Conservation (phyloP, 805 yeast species). For the Danielia reshetovae region DNA sequence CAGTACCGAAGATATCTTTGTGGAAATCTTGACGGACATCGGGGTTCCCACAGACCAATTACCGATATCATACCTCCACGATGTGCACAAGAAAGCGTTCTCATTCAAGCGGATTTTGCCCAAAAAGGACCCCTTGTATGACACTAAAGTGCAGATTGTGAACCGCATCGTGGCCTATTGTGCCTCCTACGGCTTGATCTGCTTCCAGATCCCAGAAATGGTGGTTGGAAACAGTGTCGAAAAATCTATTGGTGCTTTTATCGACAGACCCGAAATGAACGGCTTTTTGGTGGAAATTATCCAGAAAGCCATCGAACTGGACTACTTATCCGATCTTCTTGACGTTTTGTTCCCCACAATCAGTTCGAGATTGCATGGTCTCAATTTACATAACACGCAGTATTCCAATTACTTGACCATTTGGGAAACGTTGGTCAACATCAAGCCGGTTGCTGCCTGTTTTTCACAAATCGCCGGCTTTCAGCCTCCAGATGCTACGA, state of each 20-base stretch:
- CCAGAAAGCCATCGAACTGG: constrained; percentile 62
- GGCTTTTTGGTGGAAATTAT: constrained; percentile 53
- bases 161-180: constrained; percentile 47
- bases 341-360: constrained; percentile 47
- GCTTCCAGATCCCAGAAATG: constrained; percentile 69
- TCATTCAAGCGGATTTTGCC: constrained; percentile 40
- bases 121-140: constrained; percentile 35
- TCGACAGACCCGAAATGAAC: constrained; percentile 14
- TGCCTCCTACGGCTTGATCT: constrained; percentile 61
- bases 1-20: constrained; percentile 47
- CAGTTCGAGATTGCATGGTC: constrained; percentile 30
- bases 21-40: constrained; percentile 53
- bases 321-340: constrained; percentile 55
- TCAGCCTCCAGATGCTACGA: constrained; percentile 36
- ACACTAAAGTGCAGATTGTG: constrained; percentile 36
- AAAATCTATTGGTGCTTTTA: constrained; percentile 21
- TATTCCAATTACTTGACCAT: constrained; percentile 53
- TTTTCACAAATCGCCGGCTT: constrained; percentile 58
- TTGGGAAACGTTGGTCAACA: constrained; percentile 53
- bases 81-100: constrained; percentile 41
- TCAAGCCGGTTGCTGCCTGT: constrained; percentile 57
- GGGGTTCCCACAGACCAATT: constrained; percentile 39
- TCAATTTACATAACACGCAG: constrained; percentile 47
- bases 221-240: constrained; percentile 40
- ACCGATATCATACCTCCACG: constrained; percentile 47